phyloP scores from a whole-genome alignment of 1,284 basidiomycete species.

The Trichosporon sp. region DNA sequence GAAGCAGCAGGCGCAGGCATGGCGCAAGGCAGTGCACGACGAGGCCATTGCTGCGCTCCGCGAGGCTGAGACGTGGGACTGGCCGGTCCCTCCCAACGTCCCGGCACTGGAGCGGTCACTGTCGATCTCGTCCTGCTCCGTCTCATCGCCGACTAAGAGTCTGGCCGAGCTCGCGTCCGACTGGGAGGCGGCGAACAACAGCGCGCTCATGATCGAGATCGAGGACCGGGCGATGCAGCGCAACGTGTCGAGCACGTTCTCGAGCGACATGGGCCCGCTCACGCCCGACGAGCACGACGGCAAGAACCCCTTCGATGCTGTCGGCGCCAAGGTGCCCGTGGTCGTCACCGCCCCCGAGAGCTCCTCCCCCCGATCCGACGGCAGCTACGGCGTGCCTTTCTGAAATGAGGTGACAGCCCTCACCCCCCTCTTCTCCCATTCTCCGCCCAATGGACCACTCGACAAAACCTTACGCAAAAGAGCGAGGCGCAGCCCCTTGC shows the following conservation, averaged over 20 bases:
- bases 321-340: neutral
- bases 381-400: neutral
- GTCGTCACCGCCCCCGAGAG: neutral
- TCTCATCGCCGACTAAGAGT: neutral
- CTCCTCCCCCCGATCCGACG: neutral
- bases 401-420: neutral
- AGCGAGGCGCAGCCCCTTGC: too few relatives aligned
- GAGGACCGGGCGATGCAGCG: neutral
- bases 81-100: neutral
- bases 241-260: neutral
- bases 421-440: neutral
- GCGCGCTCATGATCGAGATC: neutral
- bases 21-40: neutral
- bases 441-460: neutral
- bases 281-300: neutral
- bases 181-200: neutral
- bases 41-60: neutral
- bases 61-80: constrained; percentile 1
- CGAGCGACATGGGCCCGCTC: constrained; percentile 1
- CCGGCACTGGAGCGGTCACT: neutral
- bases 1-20: neutral
- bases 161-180: neutral
- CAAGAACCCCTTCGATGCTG: constrained; percentile 49
- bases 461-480: neutral
- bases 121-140: neutral